Conservation (phyloP, 192 early-diverging fungal species). For the Rhizophagus clarus region DNA sequence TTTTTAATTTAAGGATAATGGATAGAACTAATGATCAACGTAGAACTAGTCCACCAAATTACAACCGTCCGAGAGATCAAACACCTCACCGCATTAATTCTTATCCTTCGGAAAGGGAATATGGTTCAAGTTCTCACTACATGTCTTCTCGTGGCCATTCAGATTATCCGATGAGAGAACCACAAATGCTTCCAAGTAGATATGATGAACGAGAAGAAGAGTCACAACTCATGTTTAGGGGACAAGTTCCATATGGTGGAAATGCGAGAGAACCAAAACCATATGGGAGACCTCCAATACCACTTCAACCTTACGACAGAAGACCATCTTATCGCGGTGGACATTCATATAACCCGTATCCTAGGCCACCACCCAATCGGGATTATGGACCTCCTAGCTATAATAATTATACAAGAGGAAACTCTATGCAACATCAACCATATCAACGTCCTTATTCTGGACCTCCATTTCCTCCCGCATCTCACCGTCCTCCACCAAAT, state of each 20-base stretch:
- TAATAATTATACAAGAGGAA: conserved; percentile 11
- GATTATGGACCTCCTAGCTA: conserved; percentile 2
- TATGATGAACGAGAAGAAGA: conserved; percentile 15
- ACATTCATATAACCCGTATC: neutral
- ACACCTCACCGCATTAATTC: conserved; percentile 6
- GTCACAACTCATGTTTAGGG: conserved; percentile 9
- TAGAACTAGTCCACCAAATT: conserved; percentile 12
- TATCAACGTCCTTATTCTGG: conserved; percentile 14
- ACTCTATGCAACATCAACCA: neutral
- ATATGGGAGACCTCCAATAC: conserved; percentile 5
- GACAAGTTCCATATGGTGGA: conserved; percentile 21
- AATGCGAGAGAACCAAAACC: conserved; percentile 13
- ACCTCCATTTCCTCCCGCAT: conserved; percentile 7
- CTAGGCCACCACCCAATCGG: conserved; percentile 6
- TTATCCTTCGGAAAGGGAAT: neutral
- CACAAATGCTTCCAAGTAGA: neutral
- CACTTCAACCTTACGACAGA: conserved; percentile 7
- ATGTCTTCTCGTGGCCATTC: neutral
- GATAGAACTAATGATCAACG: conserved; percentile 22
- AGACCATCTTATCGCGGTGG: conserved; percentile 21
- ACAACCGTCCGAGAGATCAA: conserved; percentile 6
- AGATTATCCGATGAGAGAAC: neutral
- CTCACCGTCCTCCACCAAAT: neutral
- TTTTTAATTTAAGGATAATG: conserved; percentile 2
- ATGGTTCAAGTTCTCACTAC: conserved; percentile 10